phyloP scores from a whole-genome alignment of 768 basidiomycete genomes.

The Mycena capillaripes region DNA sequence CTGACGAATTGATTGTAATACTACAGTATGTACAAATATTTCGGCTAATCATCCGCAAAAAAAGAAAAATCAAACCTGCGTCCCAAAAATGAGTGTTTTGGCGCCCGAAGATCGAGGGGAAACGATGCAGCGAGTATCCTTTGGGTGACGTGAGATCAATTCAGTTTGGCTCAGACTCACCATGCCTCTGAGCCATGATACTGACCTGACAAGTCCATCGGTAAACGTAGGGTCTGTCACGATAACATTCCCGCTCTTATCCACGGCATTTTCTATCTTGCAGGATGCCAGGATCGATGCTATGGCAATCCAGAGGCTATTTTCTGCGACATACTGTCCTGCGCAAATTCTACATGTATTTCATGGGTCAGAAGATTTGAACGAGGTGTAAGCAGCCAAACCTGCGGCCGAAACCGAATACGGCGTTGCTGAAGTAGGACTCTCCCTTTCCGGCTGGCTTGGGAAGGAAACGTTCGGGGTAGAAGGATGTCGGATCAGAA shows the following conservation, averaged over 20 bases:
- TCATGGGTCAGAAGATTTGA: background rate
- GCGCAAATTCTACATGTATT: slow-evolving; percentile 56
- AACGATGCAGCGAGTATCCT: slow-evolving; percentile 24
- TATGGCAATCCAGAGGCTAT: slow-evolving; percentile 61
- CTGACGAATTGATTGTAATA: no score
- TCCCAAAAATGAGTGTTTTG: slow-evolving; percentile 19
- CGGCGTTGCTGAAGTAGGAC: slow-evolving; percentile 12
- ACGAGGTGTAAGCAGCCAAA: background rate
- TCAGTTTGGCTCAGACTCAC: background rate
- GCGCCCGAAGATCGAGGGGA: slow-evolving; percentile 9
- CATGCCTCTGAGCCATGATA: no score
- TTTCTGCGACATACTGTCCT: slow-evolving; percentile 61
- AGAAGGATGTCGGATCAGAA: slow-evolving; percentile 44
- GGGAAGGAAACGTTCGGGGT: slow-evolving; percentile 43
- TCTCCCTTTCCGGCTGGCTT: slow-evolving; percentile 14
- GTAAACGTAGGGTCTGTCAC: slow-evolving; percentile 57
- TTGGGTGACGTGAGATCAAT: slow-evolving; percentile 24
- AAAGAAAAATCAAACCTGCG: background rate
- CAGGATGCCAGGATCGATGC: slow-evolving; percentile 62
- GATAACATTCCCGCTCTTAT: slow-evolving; percentile 50
- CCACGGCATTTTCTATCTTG: slow-evolving; percentile 55
- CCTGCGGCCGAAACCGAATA: slow-evolving; percentile 33
- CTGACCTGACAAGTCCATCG: slow-evolving; percentile 61
- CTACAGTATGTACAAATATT: no score
- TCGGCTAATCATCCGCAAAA: no score